Base-by-base conservation (phyloP, 2,329 filamentous ascomycete genomes). In the Ceratocystis colombiana region DNA sequence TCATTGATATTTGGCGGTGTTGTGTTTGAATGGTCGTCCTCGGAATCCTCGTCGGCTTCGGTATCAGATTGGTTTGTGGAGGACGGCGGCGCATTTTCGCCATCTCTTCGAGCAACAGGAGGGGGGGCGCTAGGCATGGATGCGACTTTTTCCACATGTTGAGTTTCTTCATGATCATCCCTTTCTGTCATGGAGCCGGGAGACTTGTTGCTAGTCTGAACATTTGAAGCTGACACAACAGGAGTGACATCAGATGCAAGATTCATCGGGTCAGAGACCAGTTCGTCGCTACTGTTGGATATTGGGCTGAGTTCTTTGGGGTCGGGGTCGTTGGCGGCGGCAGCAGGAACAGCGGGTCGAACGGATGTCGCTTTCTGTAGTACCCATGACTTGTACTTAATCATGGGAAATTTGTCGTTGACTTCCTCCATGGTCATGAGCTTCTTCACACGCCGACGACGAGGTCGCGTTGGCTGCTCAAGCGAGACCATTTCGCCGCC, bases 381-480 rank as follows among this genome's bases (percentile, higher is more conserved):
- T 3, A 94, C 88, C 93, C 94, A 99, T 64, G 83, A 84, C 79
- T 99, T 97, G 82, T 99, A 99, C 76, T 97, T 97, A 71, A 86
- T 87, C 77, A 96, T 85, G 0, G 94, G 93, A 72, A 99, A 99
- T 71, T 95, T 90, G 71, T 95, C 91, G 74, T 99, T 97, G 69
- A 99, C 94, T 77, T 99, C 94, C 69, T 99, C 94, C 86, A 97
- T 96, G 1, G 89, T 89, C 94, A 99, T 97, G 71, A 99, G 77
- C 76, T 96, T 99, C 85, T 99, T 99, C 76, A 99, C 94, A 68
- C 92, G 85, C 70, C 93, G 84, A 72, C 93, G 84, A 67, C 94
- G 85, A 63, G 90, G 88, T 68, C 90, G 77, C 67, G 90, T 89
- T 83, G 97, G 91, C 67, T 87, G 83, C 67, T 92, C 84, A 70